Evolutionary conservation across 345 rosid species (phyloP).

Genomic region (Combretum micranthum): DNA sequence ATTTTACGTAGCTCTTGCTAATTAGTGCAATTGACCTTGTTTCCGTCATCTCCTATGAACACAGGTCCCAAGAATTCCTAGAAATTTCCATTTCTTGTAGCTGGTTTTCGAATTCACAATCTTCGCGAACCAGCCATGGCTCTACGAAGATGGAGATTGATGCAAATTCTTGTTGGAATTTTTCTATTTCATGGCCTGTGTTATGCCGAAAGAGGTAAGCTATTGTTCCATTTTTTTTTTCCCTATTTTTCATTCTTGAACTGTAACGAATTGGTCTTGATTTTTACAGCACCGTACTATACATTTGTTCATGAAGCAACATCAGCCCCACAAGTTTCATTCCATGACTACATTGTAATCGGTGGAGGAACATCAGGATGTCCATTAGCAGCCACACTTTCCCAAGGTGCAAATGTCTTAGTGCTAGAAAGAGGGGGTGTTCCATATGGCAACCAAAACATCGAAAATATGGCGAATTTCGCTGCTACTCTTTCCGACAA

Average conservation of each 20-base stretch:
- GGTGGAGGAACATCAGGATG: conserved; percentile 93
- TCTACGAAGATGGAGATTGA: conserved; percentile 2
- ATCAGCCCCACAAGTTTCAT: conserved; percentile 35
- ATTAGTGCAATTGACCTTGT: too few species aligned
- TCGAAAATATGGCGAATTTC: conserved; percentile 38
- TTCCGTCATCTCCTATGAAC: too few species aligned
- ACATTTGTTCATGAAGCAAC: conserved; percentile 57
- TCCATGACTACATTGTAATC: conserved; percentile 63
- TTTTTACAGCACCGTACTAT: conserved; percentile 39
- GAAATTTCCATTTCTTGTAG: too few species aligned
- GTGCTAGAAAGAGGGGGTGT: conserved; percentile 78
- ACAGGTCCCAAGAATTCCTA: too few species aligned
- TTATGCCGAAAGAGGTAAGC: conserved; percentile 1
- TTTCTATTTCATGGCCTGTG: conserved; percentile 1
- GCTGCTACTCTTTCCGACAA: conserved; percentile 28
- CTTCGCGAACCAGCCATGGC: not conserved
- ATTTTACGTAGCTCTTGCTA: too few species aligned
- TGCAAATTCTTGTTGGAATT: not conserved
- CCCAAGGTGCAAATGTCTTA: conserved; percentile 50
- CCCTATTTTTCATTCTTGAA: not conserved
- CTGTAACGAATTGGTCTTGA: too few species aligned
- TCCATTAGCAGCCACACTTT: conserved; percentile 71
- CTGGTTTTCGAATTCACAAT: too few species aligned
- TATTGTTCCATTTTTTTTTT: not conserved
- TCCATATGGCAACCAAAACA: conserved; percentile 44